phyloP scores from a whole-genome alignment of 495 filamentous ascomycete genomes.

The Platismatia glauca region DNA sequence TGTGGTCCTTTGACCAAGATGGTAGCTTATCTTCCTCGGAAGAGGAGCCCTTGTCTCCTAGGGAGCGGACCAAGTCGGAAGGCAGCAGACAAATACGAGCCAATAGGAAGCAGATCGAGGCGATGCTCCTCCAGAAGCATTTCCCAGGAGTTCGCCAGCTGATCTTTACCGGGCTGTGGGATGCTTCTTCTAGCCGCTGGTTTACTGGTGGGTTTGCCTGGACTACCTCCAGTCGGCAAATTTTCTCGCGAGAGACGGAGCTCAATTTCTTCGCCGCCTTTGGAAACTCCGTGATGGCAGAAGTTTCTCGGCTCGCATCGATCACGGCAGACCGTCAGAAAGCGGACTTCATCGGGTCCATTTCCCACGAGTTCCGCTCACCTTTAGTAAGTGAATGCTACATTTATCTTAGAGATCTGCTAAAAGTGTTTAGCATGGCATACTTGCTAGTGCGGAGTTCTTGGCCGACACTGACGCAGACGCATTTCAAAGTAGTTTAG shows the following conservation, averaged over 20 bases:
- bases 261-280: constrained; percentile 50
- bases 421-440: constrained; percentile 29
- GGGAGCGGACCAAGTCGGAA: constrained; percentile 7
- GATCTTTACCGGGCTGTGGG: constrained; percentile 50
- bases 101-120: constrained; percentile 34
- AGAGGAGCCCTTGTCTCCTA: constrained; percentile 28
- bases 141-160: constrained; percentile 32
- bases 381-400: constrained; percentile 51
- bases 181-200: constrained; percentile 56
- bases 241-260: constrained; percentile 39
- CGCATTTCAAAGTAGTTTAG: constrained; percentile 52
- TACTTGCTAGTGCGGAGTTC: constrained; percentile 64
- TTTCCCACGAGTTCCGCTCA: constrained; percentile 70
- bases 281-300: constrained; percentile 57
- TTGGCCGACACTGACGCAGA: constrained; percentile 38
- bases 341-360: constrained; percentile 61
- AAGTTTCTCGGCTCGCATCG: constrained; percentile 47
- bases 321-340: constrained; percentile 42
- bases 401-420: not conserved
- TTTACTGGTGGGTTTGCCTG: constrained; percentile 60
- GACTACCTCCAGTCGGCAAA: constrained; percentile 32
- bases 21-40: constrained; percentile 26
- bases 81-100: constrained; percentile 23
- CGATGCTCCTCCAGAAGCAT: constrained; percentile 35
- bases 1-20: constrained; percentile 49